Evolutionary conservation across 768 basidiomycete genomes (phyloP).

Genomic region (Lactifluus subvellereus): DNA sequence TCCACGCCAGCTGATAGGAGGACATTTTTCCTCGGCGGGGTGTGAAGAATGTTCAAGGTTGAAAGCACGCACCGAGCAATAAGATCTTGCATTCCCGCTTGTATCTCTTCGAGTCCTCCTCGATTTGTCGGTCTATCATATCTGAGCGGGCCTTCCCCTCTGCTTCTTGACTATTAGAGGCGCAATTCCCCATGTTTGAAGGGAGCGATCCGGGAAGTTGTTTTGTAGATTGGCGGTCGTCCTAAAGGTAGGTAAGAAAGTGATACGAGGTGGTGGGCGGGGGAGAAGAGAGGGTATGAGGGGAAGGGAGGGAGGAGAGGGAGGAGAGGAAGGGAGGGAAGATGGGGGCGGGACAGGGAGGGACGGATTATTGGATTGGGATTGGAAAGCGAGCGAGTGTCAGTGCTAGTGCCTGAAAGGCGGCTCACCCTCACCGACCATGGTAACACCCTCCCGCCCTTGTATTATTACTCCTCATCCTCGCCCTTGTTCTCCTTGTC

Average conservation of each 20-base stretch:
- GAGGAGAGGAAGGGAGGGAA: not conserved
- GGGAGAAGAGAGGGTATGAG: not conserved
- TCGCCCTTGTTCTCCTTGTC: not conserved
- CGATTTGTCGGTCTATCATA: slow-evolving; percentile 75
- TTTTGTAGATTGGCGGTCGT: not conserved
- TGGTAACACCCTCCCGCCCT: not conserved
- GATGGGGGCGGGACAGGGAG: slow-evolving; percentile 1
- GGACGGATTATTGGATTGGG: not conserved
- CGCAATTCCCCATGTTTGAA: slow-evolving; percentile 58
- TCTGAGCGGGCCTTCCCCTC: slow-evolving; percentile 59
- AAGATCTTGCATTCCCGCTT: slow-evolving; percentile 91
- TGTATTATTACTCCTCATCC: not conserved
- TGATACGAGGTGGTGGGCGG: not conserved
- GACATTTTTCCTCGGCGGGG: not conserved
- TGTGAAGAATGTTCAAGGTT: not conserved
- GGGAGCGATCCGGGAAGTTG: not conserved
- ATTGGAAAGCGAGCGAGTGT: not conserved
- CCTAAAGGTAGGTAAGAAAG: not conserved
- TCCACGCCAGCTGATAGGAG: not conserved
- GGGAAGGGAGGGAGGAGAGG: not conserved
- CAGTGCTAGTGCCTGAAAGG: too few species aligned
- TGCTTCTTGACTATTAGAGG: slow-evolving; percentile 49
- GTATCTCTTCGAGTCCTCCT: slow-evolving; percentile 78
- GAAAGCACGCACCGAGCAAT: slow-evolving; percentile 60
- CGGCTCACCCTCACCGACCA: not conserved